Conservation (phyloP, 768 basidiomycete species). For the Cystobasidium tubakii region DNA sequence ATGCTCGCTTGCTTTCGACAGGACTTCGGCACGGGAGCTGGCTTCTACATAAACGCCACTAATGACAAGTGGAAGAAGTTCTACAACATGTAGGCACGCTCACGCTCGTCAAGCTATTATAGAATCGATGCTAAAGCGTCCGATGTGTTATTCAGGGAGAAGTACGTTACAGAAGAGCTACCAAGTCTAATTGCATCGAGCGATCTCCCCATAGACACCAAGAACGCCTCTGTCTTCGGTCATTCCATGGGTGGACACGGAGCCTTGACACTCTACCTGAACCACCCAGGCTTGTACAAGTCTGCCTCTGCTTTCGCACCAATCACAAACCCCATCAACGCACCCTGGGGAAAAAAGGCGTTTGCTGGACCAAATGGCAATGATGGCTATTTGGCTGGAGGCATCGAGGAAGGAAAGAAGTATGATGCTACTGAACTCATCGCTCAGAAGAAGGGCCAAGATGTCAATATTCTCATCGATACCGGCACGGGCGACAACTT, state of each 20-base stretch:
- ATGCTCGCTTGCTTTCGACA: not conserved
- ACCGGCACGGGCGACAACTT: slow-evolving; percentile 47
- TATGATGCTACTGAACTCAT: slow-evolving; percentile 88
- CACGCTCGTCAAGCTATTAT: not conserved
- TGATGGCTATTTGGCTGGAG: slow-evolving; percentile 68
- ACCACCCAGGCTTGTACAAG: slow-evolving; percentile 63
- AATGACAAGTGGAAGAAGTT: slow-evolving; percentile 52
- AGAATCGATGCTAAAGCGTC: not conserved
- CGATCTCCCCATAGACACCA: slow-evolving; percentile 72
- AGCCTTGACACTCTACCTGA: slow-evolving; percentile 80
- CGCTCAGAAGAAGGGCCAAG: slow-evolving; percentile 54
- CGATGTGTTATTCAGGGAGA: slow-evolving; percentile 64
- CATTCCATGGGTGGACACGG: slow-evolving; percentile 99
- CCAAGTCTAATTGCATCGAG: slow-evolving; percentile 69
- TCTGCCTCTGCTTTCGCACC: slow-evolving; percentile 86
- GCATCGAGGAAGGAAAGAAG: slow-evolving; percentile 65
- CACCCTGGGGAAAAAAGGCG: slow-evolving; percentile 87
- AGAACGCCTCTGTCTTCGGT: slow-evolving; percentile 80
- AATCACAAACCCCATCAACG: slow-evolving; percentile 74
- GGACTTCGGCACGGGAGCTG: slow-evolving; percentile 57
- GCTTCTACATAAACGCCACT: slow-evolving; percentile 93
- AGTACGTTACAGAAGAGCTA: slow-evolving; percentile 74
- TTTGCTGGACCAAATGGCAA: slow-evolving; percentile 53
- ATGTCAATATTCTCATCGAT: slow-evolving; percentile 76
- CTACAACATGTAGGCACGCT: slow-evolving; percentile 46